Evolutionary conservation across 768 basidiomycete species (phyloP), one percentile per base, ranked within the genome.

Genomic region (Serendipita indica): DNA sequence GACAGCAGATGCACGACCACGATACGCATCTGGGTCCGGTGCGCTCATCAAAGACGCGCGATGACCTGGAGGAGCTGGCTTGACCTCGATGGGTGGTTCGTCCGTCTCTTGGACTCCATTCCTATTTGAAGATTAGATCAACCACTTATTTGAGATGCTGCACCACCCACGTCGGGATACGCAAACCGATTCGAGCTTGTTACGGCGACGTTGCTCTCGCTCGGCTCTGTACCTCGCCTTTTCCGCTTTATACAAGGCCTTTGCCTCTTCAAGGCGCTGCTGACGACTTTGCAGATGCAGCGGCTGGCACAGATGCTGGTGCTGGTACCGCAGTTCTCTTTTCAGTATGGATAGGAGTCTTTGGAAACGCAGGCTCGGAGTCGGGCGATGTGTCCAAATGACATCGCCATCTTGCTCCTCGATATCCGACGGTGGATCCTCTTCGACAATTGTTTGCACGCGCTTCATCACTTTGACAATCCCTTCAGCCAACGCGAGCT

Each of bases 181-280:
- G n/a, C n/a, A n/a, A n/a, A n/a, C n/a, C n/a, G n/a, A n/a, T n/a
- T n/a, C n/a, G n/a, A 54, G 22, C 22, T 54, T 54, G 7, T 54
- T 28, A 3, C 49, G 20, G 16, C 49, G 49, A 5, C 30, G 20
- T 4, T 27, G 49, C 30, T 54, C 49, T 7, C 49, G 18, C 30
- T 54, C 49, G 18, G 49, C 49, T 16, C 49, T n/a, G 30, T 54
- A 54, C 30, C 49, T 18, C 6, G 49, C 22, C 49, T 54, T 54
- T 30, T 54, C 49, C 49, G 49, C 49, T 54, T 54, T 54, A 54
- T 54, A 54, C n/a, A 54, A 3, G n/a, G 49, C 49, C 22, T 54
- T 54, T n/a, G 49, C 49, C 18, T 54, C 49, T 30, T 54, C 49
- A 6, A 54, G 49, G 16, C 49, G 20, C 22, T 54, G 49, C 22